Percentiles rank a stretch among this genome's conserved stretches.
phyloP scores from a whole-genome alignment of 2,329 filamentous ascomycete genomes.

The Nectriaceae sp. region DNA sequence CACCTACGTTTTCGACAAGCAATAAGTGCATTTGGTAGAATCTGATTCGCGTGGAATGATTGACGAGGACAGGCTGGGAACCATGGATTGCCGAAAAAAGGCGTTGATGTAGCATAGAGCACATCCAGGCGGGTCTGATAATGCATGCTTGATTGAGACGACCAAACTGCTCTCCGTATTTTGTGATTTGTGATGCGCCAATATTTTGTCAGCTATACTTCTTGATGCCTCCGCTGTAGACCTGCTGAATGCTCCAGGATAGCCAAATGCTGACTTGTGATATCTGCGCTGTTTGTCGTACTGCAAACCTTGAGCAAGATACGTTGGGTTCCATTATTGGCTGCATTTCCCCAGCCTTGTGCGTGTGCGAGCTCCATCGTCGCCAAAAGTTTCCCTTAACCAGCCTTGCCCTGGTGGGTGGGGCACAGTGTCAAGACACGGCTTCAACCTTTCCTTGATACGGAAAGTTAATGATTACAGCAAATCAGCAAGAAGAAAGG shows the following conservation, averaged over 20 bases:
- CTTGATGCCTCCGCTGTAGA: too few relatives aligned
- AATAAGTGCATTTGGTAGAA: constrained; percentile 42
- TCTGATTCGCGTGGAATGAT: constrained; percentile 28
- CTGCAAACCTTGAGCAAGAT: too few relatives aligned
- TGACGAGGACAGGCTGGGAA: constrained; percentile 33
- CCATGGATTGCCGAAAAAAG: constrained; percentile 36
- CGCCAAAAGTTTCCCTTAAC: constrained; percentile 17
- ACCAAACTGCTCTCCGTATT: constrained; percentile 13
- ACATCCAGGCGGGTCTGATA: constrained; percentile 41
- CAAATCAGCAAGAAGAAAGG: too few relatives aligned
- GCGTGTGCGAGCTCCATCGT: constrained; percentile 20
- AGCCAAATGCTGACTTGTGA: too few relatives aligned
- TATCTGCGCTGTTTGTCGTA: too few relatives aligned
- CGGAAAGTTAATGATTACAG: too few relatives aligned
- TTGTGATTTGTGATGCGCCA: background rate
- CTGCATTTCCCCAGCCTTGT: constrained; percentile 26
- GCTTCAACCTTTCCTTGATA: too few relatives aligned
- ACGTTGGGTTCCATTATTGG: too few relatives aligned
- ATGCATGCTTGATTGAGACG: constrained; percentile 41
- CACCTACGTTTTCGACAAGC: constrained; percentile 74
- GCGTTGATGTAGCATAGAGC: constrained; percentile 48
- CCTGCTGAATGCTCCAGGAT: too few relatives aligned
- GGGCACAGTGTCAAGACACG: background rate
- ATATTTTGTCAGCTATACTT: too few relatives aligned
- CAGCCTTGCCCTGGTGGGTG: constrained; percentile 30